Percentiles rank a stretch among this genome's conserved stretches.
Conservation (phyloP, 2,329 filamentous ascomycete species). For the Ophiostoma quercus region DNA sequence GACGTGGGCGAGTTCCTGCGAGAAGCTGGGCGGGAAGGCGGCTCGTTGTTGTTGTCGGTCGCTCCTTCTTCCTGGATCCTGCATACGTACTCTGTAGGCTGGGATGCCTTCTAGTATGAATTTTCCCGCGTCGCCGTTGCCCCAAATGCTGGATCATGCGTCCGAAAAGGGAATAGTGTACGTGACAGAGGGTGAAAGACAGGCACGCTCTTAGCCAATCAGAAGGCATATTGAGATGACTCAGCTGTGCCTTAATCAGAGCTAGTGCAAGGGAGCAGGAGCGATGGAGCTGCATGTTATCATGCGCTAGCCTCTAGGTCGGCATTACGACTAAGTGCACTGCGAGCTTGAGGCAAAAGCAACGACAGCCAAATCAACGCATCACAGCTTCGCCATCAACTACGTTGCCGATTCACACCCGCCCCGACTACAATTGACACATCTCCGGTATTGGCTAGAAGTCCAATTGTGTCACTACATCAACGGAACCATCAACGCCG, state of each 20-base stretch:
- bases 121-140: conserved; percentile 24
- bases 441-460: neutral
- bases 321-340: neutral
- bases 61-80: conserved; percentile 14
- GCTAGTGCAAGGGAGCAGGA: conserved; percentile 10
- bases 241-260: neutral
- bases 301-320: neutral
- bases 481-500: neutral
- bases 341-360: conserved; percentile 1
- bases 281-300: conserved; percentile 4
- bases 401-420: neutral
- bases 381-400: neutral
- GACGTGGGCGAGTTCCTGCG: neutral
- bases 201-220: neutral
- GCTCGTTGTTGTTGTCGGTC: conserved; percentile 15
- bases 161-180: conserved; percentile 9
- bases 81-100: neutral
- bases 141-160: conserved; percentile 10
- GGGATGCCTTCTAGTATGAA: conserved; percentile 16
- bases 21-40: neutral
- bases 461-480: neutral
- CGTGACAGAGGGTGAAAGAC: neutral
- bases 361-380: conserved; percentile 7
- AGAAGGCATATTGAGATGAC: neutral
- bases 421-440: neutral